These are phyloP conservation scores for Scleroderma citrinum DNA, from an alignment of 768 basidiomycete genomes.

Conservation along the genomic window DNA sequence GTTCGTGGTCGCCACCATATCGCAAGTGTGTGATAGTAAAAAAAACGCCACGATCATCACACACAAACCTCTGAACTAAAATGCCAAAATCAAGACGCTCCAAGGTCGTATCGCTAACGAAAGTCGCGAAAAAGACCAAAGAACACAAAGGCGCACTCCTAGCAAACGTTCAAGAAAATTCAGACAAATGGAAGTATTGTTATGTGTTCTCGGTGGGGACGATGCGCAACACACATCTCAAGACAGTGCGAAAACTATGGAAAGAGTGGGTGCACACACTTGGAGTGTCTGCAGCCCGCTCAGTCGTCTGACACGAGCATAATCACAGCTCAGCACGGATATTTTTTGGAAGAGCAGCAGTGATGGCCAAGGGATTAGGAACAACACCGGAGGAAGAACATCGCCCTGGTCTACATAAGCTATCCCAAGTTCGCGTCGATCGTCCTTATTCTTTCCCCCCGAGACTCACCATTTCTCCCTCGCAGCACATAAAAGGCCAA, in stretches of 20 bases:
- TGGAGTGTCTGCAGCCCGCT: background rate
- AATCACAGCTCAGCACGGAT: constrained; percentile 76
- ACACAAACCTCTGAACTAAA: background rate
- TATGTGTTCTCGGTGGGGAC: constrained; percentile 95
- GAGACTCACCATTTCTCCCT: constrained; percentile 2
- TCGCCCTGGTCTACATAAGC: constrained; percentile 65
- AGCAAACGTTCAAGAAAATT: constrained; percentile 75
- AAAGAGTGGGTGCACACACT: constrained; percentile 67
- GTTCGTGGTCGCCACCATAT: constrained; percentile 30
- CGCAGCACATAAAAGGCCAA: constrained; percentile 89
- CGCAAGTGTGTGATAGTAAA: constrained; percentile 11
- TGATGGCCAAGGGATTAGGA: constrained; percentile 96
- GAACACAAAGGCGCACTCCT: constrained; percentile 86
- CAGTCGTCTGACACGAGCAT: constrained; percentile 9
- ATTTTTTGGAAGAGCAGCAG: constrained; percentile 80
- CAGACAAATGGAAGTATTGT: constrained; percentile 90
- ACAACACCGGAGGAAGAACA: constrained; percentile 84
- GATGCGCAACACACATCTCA: constrained; percentile 92
- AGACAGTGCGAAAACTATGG: constrained; percentile 92
- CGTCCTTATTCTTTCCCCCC: background rate
- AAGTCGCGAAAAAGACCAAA: constrained; percentile 89
- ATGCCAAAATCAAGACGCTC: constrained; percentile 91
- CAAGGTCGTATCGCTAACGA: constrained; percentile 89
- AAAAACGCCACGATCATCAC: too few species aligned
- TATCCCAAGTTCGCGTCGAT: constrained; percentile 58